Percentiles rank a stretch among this genome's conserved stretches.
phyloP scores from a whole-genome alignment of 768 basidiomycete species.

The Mycena albidolilacea region DNA sequence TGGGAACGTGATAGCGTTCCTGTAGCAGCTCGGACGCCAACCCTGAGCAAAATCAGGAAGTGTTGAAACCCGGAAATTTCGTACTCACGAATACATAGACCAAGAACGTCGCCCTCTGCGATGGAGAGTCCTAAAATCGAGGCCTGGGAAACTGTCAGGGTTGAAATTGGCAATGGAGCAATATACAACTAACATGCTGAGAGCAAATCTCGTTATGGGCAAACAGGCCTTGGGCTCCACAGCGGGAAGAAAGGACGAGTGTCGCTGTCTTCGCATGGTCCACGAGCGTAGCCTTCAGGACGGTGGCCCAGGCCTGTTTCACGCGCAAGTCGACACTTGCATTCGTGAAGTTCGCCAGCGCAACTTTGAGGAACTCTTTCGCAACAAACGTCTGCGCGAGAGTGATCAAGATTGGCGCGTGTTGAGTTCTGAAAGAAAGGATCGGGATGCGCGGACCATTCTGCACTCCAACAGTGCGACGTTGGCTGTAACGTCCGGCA shows the following conservation, averaged over 20 bases:
- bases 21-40: conserved; percentile 47
- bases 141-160: background rate
- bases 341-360: background rate
- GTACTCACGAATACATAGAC: conserved; percentile 54
- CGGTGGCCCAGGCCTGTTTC: background rate
- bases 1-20: conserved; percentile 41
- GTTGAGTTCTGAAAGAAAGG: too few species aligned
- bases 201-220: conserved; percentile 16
- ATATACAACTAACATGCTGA: conserved; percentile 8
- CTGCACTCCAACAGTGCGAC: conserved; percentile 7
- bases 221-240: background rate
- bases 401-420: too few species aligned
- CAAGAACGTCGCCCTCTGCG: too few species aligned
- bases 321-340: conserved; percentile 1
- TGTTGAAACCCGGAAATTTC: background rate
- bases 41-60: conserved; percentile 38
- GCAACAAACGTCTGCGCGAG: too few species aligned
- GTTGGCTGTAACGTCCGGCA: conserved; percentile 24
- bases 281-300: background rate
- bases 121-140: background rate
- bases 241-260: background rate
- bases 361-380: background rate
- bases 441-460: too few species aligned
- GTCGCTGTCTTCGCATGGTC: conserved; percentile 7
- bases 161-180: background rate